Evolutionary conservation across 306 rosid species (phyloP).

Genomic region (Vicia villosa): DNA sequence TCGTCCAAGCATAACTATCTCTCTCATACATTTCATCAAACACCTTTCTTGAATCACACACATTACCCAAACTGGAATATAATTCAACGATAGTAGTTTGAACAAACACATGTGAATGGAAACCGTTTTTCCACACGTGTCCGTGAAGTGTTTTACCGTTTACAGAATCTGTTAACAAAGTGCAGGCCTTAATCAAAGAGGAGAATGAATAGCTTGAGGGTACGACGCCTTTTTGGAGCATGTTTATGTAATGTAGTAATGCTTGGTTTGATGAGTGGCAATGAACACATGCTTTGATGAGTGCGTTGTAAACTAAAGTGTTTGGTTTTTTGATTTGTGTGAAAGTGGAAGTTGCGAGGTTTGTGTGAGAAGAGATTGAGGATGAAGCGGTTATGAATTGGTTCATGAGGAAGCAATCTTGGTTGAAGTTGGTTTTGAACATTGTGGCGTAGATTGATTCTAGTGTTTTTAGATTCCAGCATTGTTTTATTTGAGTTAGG

Average conservation of each 20-base stretch:
- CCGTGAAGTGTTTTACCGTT: conserved; percentile 60
- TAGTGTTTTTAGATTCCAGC: conserved; percentile 41
- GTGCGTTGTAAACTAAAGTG: conserved; percentile 64
- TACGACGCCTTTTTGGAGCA: conserved; percentile 47
- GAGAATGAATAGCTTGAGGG: conserved; percentile 78
- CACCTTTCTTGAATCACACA: conserved; percentile 46
- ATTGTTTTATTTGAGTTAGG: conserved; percentile 46
- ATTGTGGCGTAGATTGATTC: conserved; percentile 59
- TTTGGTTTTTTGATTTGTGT: conserved; percentile 54
- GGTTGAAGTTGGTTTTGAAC: conserved; percentile 59
- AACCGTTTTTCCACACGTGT: conserved; percentile 69
- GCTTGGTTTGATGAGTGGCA: conserved; percentile 48
- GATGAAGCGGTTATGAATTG: conserved; percentile 47
- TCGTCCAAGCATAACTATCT: conserved; percentile 77
- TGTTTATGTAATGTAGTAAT: conserved; percentile 44
- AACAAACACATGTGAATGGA: conserved; percentile 62
- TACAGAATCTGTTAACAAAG: conserved; percentile 36
- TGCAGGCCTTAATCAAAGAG: conserved; percentile 64
- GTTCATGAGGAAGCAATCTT: conserved; percentile 53
- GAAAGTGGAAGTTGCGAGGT: conserved; percentile 53
- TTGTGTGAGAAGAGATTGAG: conserved; percentile 17
- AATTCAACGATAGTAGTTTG: conserved; percentile 73
- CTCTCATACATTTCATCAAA: conserved; percentile 69
- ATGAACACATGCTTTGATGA: conserved; percentile 61
- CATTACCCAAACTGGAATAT: conserved; percentile 48